These are phyloP conservation scores for Tarenaya hassleriana DNA, from an alignment of 345 rosid species.

Conservation along the genomic window DNA sequence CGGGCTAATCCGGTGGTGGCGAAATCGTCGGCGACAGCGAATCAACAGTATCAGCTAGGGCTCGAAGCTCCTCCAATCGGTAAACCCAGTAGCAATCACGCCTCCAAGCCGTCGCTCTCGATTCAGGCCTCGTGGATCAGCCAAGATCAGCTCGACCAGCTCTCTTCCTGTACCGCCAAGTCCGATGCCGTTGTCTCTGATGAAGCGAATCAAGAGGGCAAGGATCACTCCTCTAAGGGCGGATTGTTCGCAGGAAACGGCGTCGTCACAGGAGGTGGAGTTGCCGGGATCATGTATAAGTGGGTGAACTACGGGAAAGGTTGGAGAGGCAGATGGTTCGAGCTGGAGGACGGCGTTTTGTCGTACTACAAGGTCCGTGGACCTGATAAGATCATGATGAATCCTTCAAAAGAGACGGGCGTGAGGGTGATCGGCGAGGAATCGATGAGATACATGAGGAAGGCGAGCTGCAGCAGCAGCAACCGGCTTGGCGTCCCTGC, in stretches of 20 bases:
- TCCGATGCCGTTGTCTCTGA: conserved; percentile 22
- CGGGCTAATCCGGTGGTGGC: conserved; percentile 52
- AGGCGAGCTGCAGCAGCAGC: conserved; percentile 50
- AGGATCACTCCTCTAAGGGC: conserved; percentile 39
- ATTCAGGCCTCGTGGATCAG: conserved; percentile 61
- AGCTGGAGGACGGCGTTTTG: conserved; percentile 72
- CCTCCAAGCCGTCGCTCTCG: conserved; percentile 45
- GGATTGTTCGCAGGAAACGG: conserved; percentile 34
- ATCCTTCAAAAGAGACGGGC: conserved; percentile 55
- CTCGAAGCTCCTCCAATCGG: conserved; percentile 25
- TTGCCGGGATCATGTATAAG: conserved; percentile 83
- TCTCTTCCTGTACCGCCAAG: conserved; percentile 31
- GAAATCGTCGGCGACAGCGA: conserved; percentile 34
- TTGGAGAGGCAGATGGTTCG: conserved; percentile 89
- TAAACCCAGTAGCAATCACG: conserved; percentile 28
- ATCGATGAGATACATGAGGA: conserved; percentile 66
- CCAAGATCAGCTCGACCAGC: conserved; percentile 33
- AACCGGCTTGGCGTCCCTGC: conserved; percentile 29
- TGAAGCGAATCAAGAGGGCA: conserved; percentile 28
- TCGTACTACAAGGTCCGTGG: conserved; percentile 93
- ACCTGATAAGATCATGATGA: conserved; percentile 73
- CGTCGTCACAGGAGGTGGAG: conserved; percentile 32
- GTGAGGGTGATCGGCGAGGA: conserved; percentile 81
- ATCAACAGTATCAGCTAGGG: conserved; percentile 40
- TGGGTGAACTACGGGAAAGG: conserved; percentile 99